Evolutionary conservation across 306 rosid species (phyloP).

Genomic region (Acacia confusa): DNA sequence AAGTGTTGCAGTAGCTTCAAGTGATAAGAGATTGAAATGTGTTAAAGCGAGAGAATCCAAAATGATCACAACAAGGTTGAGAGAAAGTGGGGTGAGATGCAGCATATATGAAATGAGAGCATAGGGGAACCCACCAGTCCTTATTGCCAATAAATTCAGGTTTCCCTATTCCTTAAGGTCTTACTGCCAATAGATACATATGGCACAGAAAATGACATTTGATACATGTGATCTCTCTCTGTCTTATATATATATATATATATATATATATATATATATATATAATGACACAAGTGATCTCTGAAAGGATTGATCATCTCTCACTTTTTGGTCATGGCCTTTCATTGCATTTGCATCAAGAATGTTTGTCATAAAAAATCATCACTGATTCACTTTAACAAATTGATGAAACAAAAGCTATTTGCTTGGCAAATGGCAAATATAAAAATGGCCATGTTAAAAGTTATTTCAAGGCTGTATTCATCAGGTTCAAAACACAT

Average conservation of each 20-base stretch:
- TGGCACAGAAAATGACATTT: slow-evolving; percentile 80
- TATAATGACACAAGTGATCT: no score
- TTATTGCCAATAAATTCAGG: slow-evolving; percentile 65
- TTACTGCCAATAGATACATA: slow-evolving; percentile 48
- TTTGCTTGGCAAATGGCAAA: not conserved
- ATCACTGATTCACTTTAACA: not conserved
- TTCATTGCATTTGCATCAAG: not conserved
- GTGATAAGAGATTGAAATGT: slow-evolving; percentile 2
- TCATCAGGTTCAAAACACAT: not conserved
- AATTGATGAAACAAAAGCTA: not conserved
- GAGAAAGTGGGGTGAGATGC: slow-evolving; percentile 31
- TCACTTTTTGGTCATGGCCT: not conserved
- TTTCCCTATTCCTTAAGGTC: slow-evolving; percentile 50
- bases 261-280: no score
- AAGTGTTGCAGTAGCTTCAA: not conserved
- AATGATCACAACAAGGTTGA: slow-evolving; percentile 41
- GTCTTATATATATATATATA: no score
- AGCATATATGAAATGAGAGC: slow-evolving; percentile 32
- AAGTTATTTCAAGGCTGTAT: not conserved
- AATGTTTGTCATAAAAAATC: not conserved
- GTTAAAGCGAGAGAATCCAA: slow-evolving; percentile 42
- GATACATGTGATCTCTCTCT: slow-evolving; percentile 22
- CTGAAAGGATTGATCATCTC: not conserved
- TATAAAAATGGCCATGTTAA: not conserved
- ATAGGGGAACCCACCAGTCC: slow-evolving; percentile 30